Base-by-base conservation (phyloP, 2,329 filamentous ascomycete species). In the Arthrobotrys megalospora region DNA sequence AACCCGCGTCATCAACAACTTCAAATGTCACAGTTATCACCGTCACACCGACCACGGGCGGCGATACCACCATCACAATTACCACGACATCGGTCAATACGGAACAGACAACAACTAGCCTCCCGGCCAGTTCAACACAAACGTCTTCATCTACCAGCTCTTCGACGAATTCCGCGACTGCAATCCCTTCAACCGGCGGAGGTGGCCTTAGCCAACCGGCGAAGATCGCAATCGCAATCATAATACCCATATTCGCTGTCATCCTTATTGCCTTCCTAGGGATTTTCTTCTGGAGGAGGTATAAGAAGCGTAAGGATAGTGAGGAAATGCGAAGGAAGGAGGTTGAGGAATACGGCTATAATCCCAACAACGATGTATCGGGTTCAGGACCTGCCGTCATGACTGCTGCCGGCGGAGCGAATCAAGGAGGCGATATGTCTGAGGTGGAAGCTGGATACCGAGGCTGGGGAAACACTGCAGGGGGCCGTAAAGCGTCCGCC, bases 321-420 rank as follows among this genome's bases (percentile, higher is more conserved):
- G 93, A 96, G 83, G 96, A 97, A 83, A 90, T 94, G 82, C 90
- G 96, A 63, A 90, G 94, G 80, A 97, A 97, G 86, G 96, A 99
- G 85, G 94, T 97, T 10, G 95, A 98, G 84, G 96, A 98, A 83
- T 98, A 98, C 84, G 91, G 92, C 36, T 98, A 94, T 87, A 98
- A 98, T 84, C 96, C 96, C n/a, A 98, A 98, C 85, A 91, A 94
- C 77, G 94, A 97, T 83, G 93, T 87, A 8, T 86, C 89, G 14
- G 86, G 85, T 28, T 85, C 87, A 65, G 87, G 80, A 5, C 55
- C 55, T 7, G 79, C 71, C 4, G 80, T 80, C 10, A 84, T 88
- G 11, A 86, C 85, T 11, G 83, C 84, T 45, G 83, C 83, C 41
- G 84, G 85, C 19, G 84, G 83, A 11, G 80, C 71, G 7, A 89